Percentiles rank a stretch among this genome's conserved stretches.
phyloP scores from a whole-genome alignment of 345 rosid species.

The Eutrema yunnanense region DNA sequence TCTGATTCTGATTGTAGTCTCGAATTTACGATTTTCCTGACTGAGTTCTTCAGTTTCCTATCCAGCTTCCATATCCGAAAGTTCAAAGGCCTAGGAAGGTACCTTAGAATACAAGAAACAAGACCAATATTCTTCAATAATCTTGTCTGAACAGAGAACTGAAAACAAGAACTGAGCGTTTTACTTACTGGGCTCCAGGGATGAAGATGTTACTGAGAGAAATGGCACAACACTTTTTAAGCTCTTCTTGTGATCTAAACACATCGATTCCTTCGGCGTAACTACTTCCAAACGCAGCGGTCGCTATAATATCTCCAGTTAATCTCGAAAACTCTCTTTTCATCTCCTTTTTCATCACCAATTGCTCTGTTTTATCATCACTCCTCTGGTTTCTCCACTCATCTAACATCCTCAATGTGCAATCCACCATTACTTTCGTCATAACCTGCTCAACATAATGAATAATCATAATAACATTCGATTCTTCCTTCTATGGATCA shows the following conservation, averaged over 20 bases:
- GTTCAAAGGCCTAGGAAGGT: conserved; percentile 42
- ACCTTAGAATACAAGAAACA: conserved; percentile 24
- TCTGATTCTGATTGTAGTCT: conserved; percentile 20
- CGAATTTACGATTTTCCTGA: conserved; percentile 22
- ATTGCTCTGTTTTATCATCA: not conserved
- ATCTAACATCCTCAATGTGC: conserved; percentile 24
- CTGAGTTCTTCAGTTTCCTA: conserved; percentile 23
- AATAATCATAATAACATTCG: not conserved
- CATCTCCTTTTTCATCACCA: conserved; percentile 13
- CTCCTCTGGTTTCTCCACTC: conserved; percentile 34
- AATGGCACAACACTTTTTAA: conserved; percentile 26
- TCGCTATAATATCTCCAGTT: conserved; percentile 48
- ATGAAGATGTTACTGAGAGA: conserved; percentile 12
- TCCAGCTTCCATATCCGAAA: conserved; percentile 43
- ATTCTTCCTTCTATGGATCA: too few relatives aligned
- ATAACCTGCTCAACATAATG: conserved; percentile 1
- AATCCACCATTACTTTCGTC: conserved; percentile 28
- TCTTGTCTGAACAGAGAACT: not conserved
- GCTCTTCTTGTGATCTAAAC: conserved; percentile 38
- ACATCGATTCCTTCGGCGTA: conserved; percentile 37
- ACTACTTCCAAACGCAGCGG: conserved; percentile 48
- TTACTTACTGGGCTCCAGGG: conserved; percentile 41
- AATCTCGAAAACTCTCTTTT: conserved; percentile 29
- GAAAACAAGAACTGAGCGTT: not conserved
- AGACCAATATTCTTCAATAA: not conserved